Evolutionary conservation across 2,329 filamentous ascomycete genomes (phyloP).

Genomic region (Kalmusia sp.): DNA sequence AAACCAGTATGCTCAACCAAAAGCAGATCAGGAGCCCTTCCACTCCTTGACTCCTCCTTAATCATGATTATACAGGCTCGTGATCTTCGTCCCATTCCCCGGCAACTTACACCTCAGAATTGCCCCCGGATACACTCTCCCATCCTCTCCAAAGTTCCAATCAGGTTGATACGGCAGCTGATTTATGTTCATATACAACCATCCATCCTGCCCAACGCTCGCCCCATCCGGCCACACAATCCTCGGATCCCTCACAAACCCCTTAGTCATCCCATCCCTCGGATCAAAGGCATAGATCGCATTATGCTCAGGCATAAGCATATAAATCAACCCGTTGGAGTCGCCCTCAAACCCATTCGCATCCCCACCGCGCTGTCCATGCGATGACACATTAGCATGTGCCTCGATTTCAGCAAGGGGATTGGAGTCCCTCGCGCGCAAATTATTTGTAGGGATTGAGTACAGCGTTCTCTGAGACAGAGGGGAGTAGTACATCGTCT

Average conservation of each 20-base stretch:
- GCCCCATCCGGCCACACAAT: slow-evolving; percentile 59
- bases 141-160: slow-evolving; percentile 57
- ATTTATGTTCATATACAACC: slow-evolving; percentile 56
- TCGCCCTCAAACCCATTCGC: slow-evolving; percentile 61
- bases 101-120: slow-evolving; percentile 53
- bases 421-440: slow-evolving; percentile 51
- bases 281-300: slow-evolving; percentile 51
- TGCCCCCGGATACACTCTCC: slow-evolving; percentile 52
- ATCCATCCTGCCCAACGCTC: slow-evolving; percentile 34
- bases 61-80: not conserved
- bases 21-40: no score
- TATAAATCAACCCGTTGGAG: slow-evolving; percentile 56
- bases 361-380: slow-evolving; percentile 56
- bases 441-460: slow-evolving; percentile 50
- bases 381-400: slow-evolving; percentile 54
- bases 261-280: slow-evolving; percentile 50
- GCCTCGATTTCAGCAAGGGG: slow-evolving; percentile 52
- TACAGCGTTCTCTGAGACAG: slow-evolving; percentile 54
- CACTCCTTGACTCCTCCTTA: no score
- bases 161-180: slow-evolving; percentile 57
- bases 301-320: slow-evolving; percentile 57
- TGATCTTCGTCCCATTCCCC: not conserved
- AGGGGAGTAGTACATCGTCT: slow-evolving; percentile 54
- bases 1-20: no score
- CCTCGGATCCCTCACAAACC: slow-evolving; percentile 55